Conservation (phyloP, 257 asterid species). For the Nyctanthes arbortristis region DNA sequence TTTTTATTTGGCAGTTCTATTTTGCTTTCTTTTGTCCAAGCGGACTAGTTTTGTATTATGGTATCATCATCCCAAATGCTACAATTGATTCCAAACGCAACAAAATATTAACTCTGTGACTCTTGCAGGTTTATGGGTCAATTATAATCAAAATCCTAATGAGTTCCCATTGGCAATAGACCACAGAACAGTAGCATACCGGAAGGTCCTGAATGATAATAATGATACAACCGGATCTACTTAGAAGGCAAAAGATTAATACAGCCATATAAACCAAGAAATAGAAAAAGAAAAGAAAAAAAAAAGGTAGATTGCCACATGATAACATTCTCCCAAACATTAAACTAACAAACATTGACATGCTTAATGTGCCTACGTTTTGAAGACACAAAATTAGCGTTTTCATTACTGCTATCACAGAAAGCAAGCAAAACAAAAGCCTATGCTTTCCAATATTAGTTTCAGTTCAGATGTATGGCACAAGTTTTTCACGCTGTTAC, state of each 20-base stretch:
- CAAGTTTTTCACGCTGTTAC: slow-evolving; percentile 1
- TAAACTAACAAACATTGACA: too few species aligned
- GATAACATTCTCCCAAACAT: neutral
- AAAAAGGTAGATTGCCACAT: too few species aligned
- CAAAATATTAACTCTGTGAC: neutral
- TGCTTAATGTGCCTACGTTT: too few species aligned
- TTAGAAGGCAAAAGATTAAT: neutral
- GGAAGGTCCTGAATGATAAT: too few species aligned
- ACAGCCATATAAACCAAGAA: neutral
- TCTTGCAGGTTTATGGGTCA: neutral
- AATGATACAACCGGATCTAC: neutral
- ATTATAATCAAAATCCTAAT: neutral
- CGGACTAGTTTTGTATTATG: neutral
- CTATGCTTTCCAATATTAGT: too few species aligned
- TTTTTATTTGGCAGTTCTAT: neutral
- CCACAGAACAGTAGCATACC: neutral
- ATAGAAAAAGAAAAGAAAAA: too few species aligned
- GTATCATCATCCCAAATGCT: neutral
- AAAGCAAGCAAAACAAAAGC: too few species aligned
- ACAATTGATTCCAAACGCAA: neutral
- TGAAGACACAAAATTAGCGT: too few species aligned
- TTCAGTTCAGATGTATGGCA: neutral
- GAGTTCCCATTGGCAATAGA: neutral
- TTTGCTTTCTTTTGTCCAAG: neutral
- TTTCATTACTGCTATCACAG: too few species aligned